Evolutionary conservation across 2,329 filamentous ascomycete genomes (phyloP).

Genomic region (Magnaporthiopsis incrustans): DNA sequence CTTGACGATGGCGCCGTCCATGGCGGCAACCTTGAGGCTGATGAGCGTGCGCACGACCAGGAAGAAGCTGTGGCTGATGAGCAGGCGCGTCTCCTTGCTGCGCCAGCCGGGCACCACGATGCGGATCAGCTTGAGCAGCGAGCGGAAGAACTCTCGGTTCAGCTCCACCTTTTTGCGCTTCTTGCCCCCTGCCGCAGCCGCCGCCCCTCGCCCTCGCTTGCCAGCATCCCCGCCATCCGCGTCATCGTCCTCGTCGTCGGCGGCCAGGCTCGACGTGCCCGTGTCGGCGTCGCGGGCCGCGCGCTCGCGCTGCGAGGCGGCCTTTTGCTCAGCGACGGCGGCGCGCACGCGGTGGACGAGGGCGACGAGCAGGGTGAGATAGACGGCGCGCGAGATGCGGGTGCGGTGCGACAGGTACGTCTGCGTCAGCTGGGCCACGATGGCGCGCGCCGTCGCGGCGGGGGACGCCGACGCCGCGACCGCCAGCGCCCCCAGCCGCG

Average conservation of each 20-base stretch:
- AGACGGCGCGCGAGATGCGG: constrained; percentile 74
- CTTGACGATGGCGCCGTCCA: constrained; percentile 91
- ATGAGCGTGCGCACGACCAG: constrained; percentile 84
- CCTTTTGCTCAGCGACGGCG: constrained; percentile 89
- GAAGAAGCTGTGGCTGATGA: constrained; percentile 90
- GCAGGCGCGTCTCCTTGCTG: constrained; percentile 77
- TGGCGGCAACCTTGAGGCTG: constrained; percentile 89
- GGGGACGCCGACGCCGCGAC: constrained; percentile 35
- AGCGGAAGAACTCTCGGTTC: constrained; percentile 74
- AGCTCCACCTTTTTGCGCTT: constrained; percentile 78
- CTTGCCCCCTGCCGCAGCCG: constrained; percentile 15
- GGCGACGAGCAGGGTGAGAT: constrained; percentile 72
- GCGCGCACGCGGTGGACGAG: constrained; percentile 81
- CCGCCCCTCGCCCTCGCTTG: not conserved
- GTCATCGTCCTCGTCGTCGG: constrained; percentile 18
- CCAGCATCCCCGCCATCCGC: constrained; percentile 13
- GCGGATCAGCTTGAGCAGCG: constrained; percentile 65
- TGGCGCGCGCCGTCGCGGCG: constrained; percentile 56
- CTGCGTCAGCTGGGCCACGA: constrained; percentile 58
- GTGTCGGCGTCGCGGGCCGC: constrained; percentile 38
- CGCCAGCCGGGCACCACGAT: constrained; percentile 88
- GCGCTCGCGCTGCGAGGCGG: constrained; percentile 62
- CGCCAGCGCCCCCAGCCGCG: constrained; percentile 42
- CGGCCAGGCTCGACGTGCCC: constrained; percentile 31
- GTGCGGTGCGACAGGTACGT: constrained; percentile 75